Percentiles rank a stretch among this genome's conserved stretches.
Evolutionary conservation across 495 filamentous ascomycete species (phyloP).

Genomic region (Talaromyces borbonicus): DNA sequence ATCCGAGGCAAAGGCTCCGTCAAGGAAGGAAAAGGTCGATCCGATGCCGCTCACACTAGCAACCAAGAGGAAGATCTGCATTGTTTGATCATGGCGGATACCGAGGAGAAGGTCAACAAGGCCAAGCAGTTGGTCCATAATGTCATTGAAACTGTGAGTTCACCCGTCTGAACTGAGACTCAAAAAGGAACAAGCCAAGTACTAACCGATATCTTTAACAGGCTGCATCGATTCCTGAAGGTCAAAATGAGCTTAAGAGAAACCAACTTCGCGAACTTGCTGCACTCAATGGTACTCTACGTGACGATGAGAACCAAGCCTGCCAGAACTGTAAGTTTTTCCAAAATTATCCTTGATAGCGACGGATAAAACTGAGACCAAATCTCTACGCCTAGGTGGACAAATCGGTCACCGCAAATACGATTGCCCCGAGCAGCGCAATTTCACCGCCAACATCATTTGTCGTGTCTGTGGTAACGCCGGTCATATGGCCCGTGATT

Average conservation of each 20-base stretch:
- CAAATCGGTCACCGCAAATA: constrained; percentile 99
- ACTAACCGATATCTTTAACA: constrained; percentile 21
- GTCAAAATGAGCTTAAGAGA: constrained; percentile 95
- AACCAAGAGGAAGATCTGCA: constrained; percentile 99
- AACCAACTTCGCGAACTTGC: constrained; percentile 97
- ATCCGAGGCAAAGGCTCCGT: constrained; percentile 99
- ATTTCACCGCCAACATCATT: constrained; percentile 97
- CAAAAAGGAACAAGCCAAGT: too few relatives aligned
- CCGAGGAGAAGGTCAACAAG: constrained; percentile 96
- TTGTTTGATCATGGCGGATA: constrained; percentile 98
- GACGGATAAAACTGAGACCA: constrained; percentile 3
- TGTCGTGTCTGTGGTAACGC: constrained; percentile 96
- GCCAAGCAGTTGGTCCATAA: constrained; percentile 96
- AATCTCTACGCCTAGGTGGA: constrained; percentile 43
- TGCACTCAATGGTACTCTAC: constrained; percentile 93
- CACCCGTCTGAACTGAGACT: neutral
- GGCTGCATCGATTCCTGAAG: constrained; percentile 97
- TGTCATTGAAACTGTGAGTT: constrained; percentile 88
- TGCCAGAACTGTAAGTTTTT: constrained; percentile 84
- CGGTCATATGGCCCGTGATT: constrained; percentile 88
- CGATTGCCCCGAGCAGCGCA: constrained; percentile 94
- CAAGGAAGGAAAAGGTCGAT: constrained; percentile 98
- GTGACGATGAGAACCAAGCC: constrained; percentile 97
- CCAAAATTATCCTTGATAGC: neutral
- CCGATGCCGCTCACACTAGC: constrained; percentile 95